A percentile compares a stretch with the other conserved stretches of the same genome.
Evolutionary conservation across 345 rosid genomes (phyloP).

Genomic region (Bretschneidera sinensis): DNA sequence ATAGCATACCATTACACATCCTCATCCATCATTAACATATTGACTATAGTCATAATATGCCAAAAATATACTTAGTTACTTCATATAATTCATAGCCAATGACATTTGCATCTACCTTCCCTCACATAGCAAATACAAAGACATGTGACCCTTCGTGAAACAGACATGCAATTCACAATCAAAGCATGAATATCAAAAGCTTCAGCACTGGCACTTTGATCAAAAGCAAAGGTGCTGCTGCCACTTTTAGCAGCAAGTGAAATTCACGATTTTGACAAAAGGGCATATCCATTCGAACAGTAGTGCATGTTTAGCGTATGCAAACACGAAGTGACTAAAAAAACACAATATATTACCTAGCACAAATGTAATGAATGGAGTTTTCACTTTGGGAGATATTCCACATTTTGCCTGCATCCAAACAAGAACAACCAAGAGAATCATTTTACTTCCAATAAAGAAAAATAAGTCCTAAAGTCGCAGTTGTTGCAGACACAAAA

Average conservation of each 20-base stretch:
- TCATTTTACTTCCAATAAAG: neutral
- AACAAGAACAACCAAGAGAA: slow-evolving; percentile 4
- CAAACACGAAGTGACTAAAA: no score
- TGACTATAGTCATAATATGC: neutral
- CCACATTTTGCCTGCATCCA: slow-evolving; percentile 40
- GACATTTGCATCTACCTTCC: no score
- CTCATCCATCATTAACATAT: neutral
- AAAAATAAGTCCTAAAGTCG: neutral
- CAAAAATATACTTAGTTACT: neutral
- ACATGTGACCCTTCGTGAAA: no score
- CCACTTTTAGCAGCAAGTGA: no score
- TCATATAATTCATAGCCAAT: no score
- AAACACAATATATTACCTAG: slow-evolving; percentile 40
- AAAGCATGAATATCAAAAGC: no score
- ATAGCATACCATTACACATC: neutral
- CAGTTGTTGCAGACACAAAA: neutral
- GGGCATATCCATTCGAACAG: no score
- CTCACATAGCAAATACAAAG: no score
- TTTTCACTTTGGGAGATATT: slow-evolving; percentile 31
- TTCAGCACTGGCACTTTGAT: neutral
- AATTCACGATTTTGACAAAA: no score
- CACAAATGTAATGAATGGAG: slow-evolving; percentile 74
- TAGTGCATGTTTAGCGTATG: no score
- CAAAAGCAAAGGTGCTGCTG: neutral
- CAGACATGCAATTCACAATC: no score